Conservation (phyloP, 2,329 filamentous ascomycete species). For the Fusarium clavum region DNA sequence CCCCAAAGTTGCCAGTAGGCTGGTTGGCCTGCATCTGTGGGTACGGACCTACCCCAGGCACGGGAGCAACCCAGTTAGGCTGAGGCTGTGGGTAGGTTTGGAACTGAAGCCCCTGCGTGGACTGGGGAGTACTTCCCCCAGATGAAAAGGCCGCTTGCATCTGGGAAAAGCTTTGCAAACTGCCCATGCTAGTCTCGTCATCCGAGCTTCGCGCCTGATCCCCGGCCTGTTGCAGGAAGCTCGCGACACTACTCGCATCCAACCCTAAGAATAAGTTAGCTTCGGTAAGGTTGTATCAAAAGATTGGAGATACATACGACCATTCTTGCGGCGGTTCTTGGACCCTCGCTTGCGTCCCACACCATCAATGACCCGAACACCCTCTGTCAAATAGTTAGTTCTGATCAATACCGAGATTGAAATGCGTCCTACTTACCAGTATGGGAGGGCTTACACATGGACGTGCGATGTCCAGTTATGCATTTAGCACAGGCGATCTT, state of each 20-base stretch:
- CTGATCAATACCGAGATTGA: not conserved
- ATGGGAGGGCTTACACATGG: not conserved
- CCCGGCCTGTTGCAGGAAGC: not conserved
- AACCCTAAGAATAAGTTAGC: not conserved
- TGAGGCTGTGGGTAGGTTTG: not conserved
- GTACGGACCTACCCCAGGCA: too few relatives aligned
- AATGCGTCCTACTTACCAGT: not conserved
- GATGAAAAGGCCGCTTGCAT: not conserved
- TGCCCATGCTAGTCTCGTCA: not conserved
- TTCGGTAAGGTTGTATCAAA: not conserved
- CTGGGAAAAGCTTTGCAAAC: not conserved
- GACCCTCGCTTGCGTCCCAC: not conserved
- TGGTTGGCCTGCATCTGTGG: not conserved
- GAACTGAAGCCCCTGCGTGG: not conserved
- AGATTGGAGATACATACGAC: not conserved
- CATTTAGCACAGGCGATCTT: not conserved
- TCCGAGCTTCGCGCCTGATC: not conserved
- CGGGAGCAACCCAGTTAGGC: not conserved
- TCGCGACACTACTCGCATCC: fast-evolving
- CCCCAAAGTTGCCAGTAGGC: not conserved
- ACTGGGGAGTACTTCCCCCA: not conserved
- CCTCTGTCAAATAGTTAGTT: not conserved
- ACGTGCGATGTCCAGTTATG: not conserved
- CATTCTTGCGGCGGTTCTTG: not conserved
- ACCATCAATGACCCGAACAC: not conserved